Conservation (phyloP, 75 land plant genomes). For the Sequoiadendron giganteum region DNA sequence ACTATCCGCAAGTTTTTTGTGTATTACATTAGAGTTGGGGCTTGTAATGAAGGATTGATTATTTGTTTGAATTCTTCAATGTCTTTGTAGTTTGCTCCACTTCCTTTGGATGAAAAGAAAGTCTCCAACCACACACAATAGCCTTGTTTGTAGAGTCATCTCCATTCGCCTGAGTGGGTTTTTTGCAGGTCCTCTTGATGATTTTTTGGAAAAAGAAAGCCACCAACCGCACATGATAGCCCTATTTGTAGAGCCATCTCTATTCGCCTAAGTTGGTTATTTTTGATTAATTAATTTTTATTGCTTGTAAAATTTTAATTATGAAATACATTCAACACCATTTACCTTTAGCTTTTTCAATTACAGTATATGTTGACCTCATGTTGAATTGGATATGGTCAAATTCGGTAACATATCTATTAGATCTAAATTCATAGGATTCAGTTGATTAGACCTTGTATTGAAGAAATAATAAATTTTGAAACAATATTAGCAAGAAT, state of each 20-base stretch:
- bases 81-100: too few species aligned
- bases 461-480: neutral
- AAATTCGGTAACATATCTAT: neutral
- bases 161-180: too few species aligned
- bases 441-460: neutral
- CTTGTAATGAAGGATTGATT: too few species aligned
- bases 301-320: neutral
- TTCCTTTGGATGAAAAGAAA: too few species aligned
- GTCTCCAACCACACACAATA: too few species aligned
- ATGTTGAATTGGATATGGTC: neutral
- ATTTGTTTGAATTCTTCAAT: too few species aligned
- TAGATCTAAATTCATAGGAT: neutral
- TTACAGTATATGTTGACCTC: neutral
- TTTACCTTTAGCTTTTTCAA: neutral
- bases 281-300: neutral
- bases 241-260: conserved; percentile 98
- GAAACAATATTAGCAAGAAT: neutral
- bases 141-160: too few species aligned
- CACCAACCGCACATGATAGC: conserved; percentile 66
- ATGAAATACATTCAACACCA: neutral
- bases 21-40: too few species aligned
- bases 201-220: neutral
- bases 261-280: conserved; percentile 80
- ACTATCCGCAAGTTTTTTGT: too few species aligned
- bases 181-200: conserved; percentile 4